Evolutionary conservation across 352 stramenopile genomes (phyloP).

Genomic region (Phytophthora lateralis): DNA sequence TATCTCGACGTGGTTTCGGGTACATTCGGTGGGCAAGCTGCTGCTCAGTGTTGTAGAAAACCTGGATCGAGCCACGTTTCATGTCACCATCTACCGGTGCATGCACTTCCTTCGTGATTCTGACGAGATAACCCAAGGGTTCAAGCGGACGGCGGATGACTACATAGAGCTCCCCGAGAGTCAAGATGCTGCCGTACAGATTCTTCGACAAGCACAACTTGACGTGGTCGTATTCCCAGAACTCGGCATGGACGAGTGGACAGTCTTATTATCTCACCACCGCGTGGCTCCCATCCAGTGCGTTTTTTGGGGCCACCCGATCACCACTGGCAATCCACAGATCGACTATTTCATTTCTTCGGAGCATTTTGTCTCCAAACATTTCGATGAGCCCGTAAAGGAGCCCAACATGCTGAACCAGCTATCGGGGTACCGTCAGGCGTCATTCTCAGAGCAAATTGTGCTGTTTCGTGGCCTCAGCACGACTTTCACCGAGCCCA

Average conservation of each 20-base stretch:
- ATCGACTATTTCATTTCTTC: slow-evolving; percentile 90
- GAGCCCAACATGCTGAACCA: background rate
- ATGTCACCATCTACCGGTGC: slow-evolving; percentile 57
- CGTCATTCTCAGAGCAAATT: slow-evolving; percentile 68
- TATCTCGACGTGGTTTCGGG: slow-evolving; percentile 69
- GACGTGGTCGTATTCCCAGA: slow-evolving; percentile 87
- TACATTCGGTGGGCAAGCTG: slow-evolving; percentile 71
- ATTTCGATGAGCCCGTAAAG: slow-evolving; percentile 18
- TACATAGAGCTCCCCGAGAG: slow-evolving; percentile 49
- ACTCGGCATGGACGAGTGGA: slow-evolving; percentile 83
- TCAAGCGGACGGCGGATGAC: slow-evolving; percentile 47
- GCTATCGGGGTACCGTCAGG: slow-evolving; percentile 36
- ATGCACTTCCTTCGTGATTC: slow-evolving; percentile 52
- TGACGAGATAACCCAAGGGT: slow-evolving; percentile 54
- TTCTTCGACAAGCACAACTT: slow-evolving; percentile 54
- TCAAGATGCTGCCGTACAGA: slow-evolving; percentile 39
- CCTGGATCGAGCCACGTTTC: slow-evolving; percentile 56
- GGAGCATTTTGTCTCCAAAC: slow-evolving; percentile 48
- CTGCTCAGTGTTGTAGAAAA: slow-evolving; percentile 57
- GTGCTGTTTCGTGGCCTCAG: slow-evolving; percentile 71
- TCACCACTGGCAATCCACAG: slow-evolving; percentile 66
- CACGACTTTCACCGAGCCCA: slow-evolving; percentile 56
- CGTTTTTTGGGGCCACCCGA: slow-evolving; percentile 88
- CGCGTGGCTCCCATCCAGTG: slow-evolving; percentile 77
- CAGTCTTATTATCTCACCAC: slow-evolving; percentile 70